Conservation (phyloP, 805 yeast species). For the Hanseniaspora lachancei region DNA sequence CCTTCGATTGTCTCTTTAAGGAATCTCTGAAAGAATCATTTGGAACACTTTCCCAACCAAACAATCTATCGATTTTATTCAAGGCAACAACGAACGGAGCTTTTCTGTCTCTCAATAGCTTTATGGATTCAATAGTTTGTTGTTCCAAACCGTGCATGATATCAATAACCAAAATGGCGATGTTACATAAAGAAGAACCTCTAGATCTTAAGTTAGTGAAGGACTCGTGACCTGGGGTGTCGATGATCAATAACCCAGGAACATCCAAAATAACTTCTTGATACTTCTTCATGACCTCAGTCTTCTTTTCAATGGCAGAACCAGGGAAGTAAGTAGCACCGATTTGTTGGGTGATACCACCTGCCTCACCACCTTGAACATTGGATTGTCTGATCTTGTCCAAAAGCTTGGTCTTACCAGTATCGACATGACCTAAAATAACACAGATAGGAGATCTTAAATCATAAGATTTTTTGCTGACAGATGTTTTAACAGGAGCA, state of each 20-base stretch:
- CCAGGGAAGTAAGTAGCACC: conserved; percentile 99
- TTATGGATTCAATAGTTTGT: conserved; percentile 89
- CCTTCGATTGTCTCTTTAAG: conserved; percentile 59
- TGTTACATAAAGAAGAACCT: conserved; percentile 98
- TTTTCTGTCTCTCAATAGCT: conserved; percentile 85
- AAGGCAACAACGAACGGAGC: conserved; percentile 96
- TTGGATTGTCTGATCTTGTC: conserved; percentile 97
- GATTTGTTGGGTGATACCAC: conserved; percentile 99
- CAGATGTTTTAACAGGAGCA: conserved; percentile 22
- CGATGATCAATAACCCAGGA: conserved; percentile 92
- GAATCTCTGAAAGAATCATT: conserved; percentile 95
- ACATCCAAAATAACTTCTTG: conserved; percentile 82
- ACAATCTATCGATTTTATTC: conserved; percentile 93
- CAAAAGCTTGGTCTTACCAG: conserved; percentile 94
- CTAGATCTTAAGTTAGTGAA: conserved; percentile 94
- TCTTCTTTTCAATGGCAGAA: conserved; percentile 80
- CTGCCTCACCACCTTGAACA: conserved; percentile 99
- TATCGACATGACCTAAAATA: conserved; percentile 98
- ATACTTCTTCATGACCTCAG: conserved; percentile 76
- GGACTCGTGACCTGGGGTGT: conserved; percentile 99
- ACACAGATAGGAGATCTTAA: conserved; percentile 98
- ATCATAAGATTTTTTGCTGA: conserved; percentile 33
- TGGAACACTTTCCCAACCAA: conserved; percentile 84
- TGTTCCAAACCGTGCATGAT: conserved; percentile 99
- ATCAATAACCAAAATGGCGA: conserved; percentile 95